These are phyloP conservation scores for Phytopythium aichiense DNA, from an alignment of 352 stramenopile species.

Conservation along the genomic window DNA sequence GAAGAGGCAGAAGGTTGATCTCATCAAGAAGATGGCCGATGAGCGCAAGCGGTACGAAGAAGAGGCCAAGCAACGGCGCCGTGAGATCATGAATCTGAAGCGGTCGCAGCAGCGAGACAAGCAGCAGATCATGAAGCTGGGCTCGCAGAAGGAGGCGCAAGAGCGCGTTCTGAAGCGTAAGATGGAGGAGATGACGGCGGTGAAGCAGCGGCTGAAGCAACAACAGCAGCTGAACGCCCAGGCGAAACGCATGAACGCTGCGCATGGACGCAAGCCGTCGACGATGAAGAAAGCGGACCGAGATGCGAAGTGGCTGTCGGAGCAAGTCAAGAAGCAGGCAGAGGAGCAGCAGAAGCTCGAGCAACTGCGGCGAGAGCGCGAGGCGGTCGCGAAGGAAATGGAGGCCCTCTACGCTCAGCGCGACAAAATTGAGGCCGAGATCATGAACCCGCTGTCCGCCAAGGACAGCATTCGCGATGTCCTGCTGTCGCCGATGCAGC, in stretches of 20 bases:
- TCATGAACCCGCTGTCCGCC: constrained; percentile 57
- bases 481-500: constrained; percentile 69
- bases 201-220: constrained; percentile 80
- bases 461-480: constrained; percentile 75
- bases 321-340: constrained; percentile 78
- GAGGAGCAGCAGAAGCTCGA: constrained; percentile 84
- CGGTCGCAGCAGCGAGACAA: constrained; percentile 79
- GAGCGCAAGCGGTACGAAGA: constrained; percentile 84
- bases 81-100: constrained; percentile 81
- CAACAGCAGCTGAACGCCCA: constrained; percentile 75
- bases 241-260: constrained; percentile 58
- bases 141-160: constrained; percentile 79
- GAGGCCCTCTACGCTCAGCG: constrained; percentile 70
- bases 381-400: constrained; percentile 78
- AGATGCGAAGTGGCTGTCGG: constrained; percentile 78
- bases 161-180: constrained; percentile 85
- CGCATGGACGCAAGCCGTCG: constrained; percentile 43
- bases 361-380: constrained; percentile 73
- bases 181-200: constrained; percentile 81
- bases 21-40: constrained; percentile 85
- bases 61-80: constrained; percentile 68
- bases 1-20: constrained; percentile 87
- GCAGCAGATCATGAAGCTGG: constrained; percentile 77
- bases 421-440: constrained; percentile 63
- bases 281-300: constrained; percentile 29